phyloP scores from a whole-genome alignment of 2,329 filamentous ascomycete species.

The Alternaria hordeiaustralica region DNA sequence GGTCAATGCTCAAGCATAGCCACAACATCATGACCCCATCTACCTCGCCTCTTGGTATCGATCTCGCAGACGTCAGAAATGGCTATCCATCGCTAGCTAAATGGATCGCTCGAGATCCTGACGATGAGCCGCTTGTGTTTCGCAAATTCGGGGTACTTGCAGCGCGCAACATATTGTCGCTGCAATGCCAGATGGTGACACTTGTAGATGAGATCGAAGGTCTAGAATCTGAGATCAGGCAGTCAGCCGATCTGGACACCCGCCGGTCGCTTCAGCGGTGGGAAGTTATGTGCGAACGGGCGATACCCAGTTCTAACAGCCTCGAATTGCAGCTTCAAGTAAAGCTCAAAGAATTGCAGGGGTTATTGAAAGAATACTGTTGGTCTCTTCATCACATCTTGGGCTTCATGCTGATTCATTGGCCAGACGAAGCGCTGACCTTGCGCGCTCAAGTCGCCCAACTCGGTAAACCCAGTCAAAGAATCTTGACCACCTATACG shows the following conservation, averaged over 20 bases:
- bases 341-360: background rate
- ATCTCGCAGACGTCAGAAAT: background rate
- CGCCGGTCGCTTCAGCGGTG: background rate
- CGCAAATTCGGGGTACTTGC: constrained; percentile 22
- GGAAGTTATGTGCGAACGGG: background rate
- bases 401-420: background rate
- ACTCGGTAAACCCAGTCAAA: background rate
- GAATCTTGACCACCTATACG: background rate
- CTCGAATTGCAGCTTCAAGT: background rate
- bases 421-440: background rate
- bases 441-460: background rate
- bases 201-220: background rate
- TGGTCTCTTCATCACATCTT: background rate
- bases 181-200: background rate
- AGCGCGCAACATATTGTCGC: constrained; percentile 14
- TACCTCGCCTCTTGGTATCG: background rate
- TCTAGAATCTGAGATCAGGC: constrained; percentile 4
- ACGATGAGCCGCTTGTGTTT: constrained; percentile 26
- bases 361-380: background rate
- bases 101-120: constrained; percentile 25
- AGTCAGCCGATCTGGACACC: constrained; percentile 13
- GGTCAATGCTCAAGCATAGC: background rate
- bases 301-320: background rate
- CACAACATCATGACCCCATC: background rate
- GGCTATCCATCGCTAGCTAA: constrained; percentile 19